Base-by-base conservation (phyloP, 1,139 yeast genomes). In the Hemisphaericaspora lyxosophila region DNA sequence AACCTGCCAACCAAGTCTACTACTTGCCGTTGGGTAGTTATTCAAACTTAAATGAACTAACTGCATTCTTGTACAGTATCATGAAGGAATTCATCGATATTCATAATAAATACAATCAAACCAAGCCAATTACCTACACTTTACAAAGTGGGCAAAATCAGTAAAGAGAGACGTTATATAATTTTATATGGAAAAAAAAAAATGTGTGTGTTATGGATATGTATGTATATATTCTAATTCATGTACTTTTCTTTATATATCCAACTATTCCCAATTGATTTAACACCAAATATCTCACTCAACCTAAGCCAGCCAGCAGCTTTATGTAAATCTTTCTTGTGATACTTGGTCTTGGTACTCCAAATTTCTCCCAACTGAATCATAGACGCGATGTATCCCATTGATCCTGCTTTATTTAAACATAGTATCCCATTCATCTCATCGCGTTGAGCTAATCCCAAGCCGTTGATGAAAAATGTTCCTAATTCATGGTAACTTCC, bases 261-360 rank as follows among this genome's bases (percentile, higher is more conserved):
- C 94, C 94, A 85, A 42, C 82, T 78, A 44, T 84, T 82, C 1
- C 90, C 90, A 26, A 82, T 76, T 44, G 82, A 64, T 48, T 72
- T 76, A 16, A 76, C 76, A 1, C 92, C 94, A 48, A 75, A 72
- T 12, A 73, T 64, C 38, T 81, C 90, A 17, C 88, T 84, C 29
- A 79, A 60, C 36, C 94, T 66, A 44, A 80, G 75, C 80, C 90
- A 81, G 9, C 80, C 78, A 2, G 94, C 87, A 2, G 95, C 89
- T 49, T 75, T 65, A 36, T 63, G 59, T 36, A 73, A 59, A 54
- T 86, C 87, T 51, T 79, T 82, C 58, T 80, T 80, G 34, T 70
- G 74, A 35, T 56, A 51, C 39, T 72, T 70, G 1, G 85, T 73
- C 49, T 75, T 80, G 26, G 73, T 70, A 46, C 78, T 66, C 82